Percentiles rank a stretch among this genome's conserved stretches.
Conservation (phyloP, 2,329 filamentous ascomycete species). For the Aspergillus fijiensis region DNA sequence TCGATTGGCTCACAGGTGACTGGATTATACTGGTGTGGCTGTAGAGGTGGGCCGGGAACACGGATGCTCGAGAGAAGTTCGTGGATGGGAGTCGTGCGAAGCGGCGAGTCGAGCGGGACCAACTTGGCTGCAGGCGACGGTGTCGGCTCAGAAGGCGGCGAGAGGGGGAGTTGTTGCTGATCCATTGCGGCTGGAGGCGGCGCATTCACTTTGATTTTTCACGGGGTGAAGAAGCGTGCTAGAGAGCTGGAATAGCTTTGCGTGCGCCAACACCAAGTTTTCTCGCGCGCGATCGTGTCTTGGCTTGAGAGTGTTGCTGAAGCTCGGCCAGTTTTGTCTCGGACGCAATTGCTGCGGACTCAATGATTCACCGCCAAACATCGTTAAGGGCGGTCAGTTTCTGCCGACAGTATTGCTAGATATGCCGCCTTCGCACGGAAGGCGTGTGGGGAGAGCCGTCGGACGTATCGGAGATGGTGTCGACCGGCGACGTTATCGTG, state of each 20-base stretch:
- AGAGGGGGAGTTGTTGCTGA: conserved; percentile 29
- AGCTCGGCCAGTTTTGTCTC: conserved; percentile 1
- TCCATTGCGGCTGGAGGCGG: conserved; percentile 23
- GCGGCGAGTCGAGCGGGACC: conserved; percentile 36
- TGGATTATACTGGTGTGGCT: conserved; percentile 38
- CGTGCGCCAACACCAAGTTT: neutral
- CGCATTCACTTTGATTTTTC: neutral
- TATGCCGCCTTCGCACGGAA: conserved; percentile 7
- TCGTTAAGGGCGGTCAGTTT: neutral
- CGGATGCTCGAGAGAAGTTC: conserved; percentile 39
- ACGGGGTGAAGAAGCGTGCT: neutral
- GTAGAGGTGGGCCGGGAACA: conserved; percentile 37
- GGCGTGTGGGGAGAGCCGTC: neutral
- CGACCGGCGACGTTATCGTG: conserved; percentile 1
- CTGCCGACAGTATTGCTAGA: conserved; percentile 2
- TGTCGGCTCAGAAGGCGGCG: conserved; percentile 36
- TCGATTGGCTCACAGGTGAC: conserved; percentile 40
- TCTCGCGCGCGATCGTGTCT: neutral
- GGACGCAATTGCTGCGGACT: neutral
- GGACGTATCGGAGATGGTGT: conserved; percentile 4
- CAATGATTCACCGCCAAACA: neutral
- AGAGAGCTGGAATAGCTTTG: neutral
- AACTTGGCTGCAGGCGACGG: conserved; percentile 17
- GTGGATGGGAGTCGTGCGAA: conserved; percentile 43
- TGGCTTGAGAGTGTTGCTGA: neutral